A percentile compares a stretch with the other conserved stretches of the same genome.
Conservation (phyloP, 306 rosid species). For the Rosa rugosa region DNA sequence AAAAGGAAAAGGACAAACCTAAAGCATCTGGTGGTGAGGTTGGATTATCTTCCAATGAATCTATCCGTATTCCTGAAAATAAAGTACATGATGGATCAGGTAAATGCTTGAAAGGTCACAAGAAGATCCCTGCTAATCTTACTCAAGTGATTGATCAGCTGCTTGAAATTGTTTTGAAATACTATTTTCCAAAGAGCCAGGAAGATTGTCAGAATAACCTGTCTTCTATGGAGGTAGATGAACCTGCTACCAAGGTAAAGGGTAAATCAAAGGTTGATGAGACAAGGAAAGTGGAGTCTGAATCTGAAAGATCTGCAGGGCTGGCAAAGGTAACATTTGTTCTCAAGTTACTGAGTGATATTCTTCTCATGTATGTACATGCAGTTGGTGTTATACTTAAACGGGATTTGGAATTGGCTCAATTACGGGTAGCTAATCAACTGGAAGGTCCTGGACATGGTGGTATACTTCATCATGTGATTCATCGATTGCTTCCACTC, state of each 20-base stretch:
- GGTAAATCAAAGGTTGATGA: constrained; percentile 95
- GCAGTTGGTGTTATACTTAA: constrained; percentile 89
- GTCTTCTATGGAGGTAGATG: constrained; percentile 89
- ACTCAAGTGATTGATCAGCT: constrained; percentile 96
- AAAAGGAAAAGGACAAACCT: constrained; percentile 85
- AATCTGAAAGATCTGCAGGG: constrained; percentile 82
- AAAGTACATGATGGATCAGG: constrained; percentile 73
- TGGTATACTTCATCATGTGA: constrained; percentile 78
- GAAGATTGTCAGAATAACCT: constrained; percentile 47
- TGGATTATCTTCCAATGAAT: constrained; percentile 69
- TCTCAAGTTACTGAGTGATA: constrained; percentile 89
- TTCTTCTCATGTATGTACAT: constrained; percentile 92
- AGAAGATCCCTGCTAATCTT: constrained; percentile 87
- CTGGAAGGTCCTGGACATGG: constrained; percentile 55
- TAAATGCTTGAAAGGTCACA: constrained; percentile 83
- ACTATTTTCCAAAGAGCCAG: constrained; percentile 53
- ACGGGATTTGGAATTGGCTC: constrained; percentile 89
- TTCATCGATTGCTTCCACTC: constrained; percentile 74
- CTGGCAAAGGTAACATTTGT: constrained; percentile 93
- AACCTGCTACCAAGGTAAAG: constrained; percentile 81
- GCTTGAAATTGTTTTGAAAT: constrained; percentile 88
- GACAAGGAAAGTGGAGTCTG: constrained; percentile 52
- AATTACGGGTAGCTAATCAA: constrained; percentile 73
- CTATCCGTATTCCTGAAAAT: constrained; percentile 77
- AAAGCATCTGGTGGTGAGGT: constrained; percentile 62